A percentile compares a stretch with the other conserved stretches of the same genome.
These are phyloP conservation scores for Ceratobasidium sp. DNA, from an alignment of 1,284 basidiomycete species.

Conservation along the genomic window DNA sequence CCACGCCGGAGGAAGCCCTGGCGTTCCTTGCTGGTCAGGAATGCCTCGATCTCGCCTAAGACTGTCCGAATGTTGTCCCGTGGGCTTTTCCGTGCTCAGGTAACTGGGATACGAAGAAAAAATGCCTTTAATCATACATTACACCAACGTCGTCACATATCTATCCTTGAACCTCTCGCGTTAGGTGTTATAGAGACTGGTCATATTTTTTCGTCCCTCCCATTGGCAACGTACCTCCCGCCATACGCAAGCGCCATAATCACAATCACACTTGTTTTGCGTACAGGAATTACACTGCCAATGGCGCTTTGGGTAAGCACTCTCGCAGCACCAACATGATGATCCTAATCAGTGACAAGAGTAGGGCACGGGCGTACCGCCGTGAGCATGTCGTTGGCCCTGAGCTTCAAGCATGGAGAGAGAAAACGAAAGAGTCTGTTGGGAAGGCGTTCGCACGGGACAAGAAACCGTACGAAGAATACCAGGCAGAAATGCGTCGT, in stretches of 20 bases:
- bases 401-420: slow-evolving; percentile 51
- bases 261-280: slow-evolving; percentile 71
- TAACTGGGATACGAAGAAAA: not conserved
- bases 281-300: slow-evolving; percentile 75
- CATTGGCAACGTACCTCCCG: slow-evolving; percentile 71
- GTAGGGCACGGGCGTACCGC: slow-evolving; percentile 35
- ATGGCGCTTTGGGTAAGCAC: slow-evolving; percentile 80
- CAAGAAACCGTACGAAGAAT: slow-evolving; percentile 62
- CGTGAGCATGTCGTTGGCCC: slow-evolving; percentile 35
- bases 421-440: slow-evolving; percentile 70
- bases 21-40: not conserved
- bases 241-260: slow-evolving; percentile 83
- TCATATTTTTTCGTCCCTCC: slow-evolving; percentile 72
- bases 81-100: slow-evolving; percentile 8
- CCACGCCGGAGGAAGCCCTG: not conserved
- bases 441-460: slow-evolving; percentile 76
- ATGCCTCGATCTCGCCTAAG: not conserved
- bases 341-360: slow-evolving; percentile 33
- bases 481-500: slow-evolving; percentile 50
- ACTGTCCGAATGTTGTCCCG: slow-evolving; percentile 24
- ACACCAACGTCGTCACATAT: slow-evolving; percentile 18
- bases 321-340: not conserved
- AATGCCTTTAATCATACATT: not conserved
- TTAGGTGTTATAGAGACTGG: slow-evolving; percentile 61
- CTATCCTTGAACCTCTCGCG: slow-evolving; percentile 51